Percentiles rank a stretch among this genome's conserved stretches.
These are phyloP conservation scores for Nakazawaea wyomingensis DNA, from an alignment of 805 yeast species.

Conservation along the genomic window DNA sequence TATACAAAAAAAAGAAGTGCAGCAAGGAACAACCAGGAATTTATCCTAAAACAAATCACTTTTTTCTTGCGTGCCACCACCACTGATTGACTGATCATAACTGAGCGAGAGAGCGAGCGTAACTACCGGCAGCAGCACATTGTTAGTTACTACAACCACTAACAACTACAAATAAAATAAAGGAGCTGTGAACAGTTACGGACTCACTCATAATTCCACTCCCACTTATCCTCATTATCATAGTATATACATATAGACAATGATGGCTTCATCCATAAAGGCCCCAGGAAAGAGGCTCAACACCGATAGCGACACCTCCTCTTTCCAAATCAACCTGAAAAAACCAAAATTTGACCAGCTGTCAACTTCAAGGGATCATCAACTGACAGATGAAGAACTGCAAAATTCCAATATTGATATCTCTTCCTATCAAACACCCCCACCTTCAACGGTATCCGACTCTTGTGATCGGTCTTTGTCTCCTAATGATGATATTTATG, in stretches of 20 bases:
- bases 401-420: constrained; percentile 1
- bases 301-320: not conserved
- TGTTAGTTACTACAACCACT: too few relatives aligned
- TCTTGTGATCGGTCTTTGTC: constrained; percentile 10
- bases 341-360: constrained; percentile 1
- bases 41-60: too few relatives aligned
- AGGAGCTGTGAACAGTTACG: too few relatives aligned
- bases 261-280: not conserved
- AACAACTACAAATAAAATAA: too few relatives aligned
- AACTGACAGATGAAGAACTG: not conserved
- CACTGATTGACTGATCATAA: too few relatives aligned
- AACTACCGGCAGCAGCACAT: too few relatives aligned
- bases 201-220: too few relatives aligned
- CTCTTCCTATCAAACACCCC: constrained; percentile 10
- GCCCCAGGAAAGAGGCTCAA: constrained; percentile 7
- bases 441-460: constrained; percentile 9
- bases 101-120: too few relatives aligned
- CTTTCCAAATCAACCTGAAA: not conserved
- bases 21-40: not conserved
- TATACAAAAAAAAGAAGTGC: not conserved
- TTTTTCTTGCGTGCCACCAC: too few relatives aligned
- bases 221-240: too few relatives aligned
- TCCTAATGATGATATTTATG: constrained; percentile 3
- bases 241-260: not conserved
- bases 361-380: not conserved